Conservation (phyloP, 2,329 filamentous ascomycete species). For the Cadophora malorum region DNA sequence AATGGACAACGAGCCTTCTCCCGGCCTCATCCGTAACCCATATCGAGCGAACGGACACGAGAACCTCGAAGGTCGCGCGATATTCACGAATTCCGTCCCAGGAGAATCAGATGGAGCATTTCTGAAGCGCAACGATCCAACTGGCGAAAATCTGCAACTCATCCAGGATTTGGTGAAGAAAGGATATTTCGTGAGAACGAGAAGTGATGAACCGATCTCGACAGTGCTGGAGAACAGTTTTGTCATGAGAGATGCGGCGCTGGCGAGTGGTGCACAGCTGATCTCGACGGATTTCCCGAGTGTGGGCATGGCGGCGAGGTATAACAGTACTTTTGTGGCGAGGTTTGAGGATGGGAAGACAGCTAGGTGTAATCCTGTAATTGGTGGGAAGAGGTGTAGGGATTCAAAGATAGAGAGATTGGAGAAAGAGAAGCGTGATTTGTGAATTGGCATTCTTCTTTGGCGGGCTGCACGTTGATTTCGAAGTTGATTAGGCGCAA, state of each 20-base stretch:
- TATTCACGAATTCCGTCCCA: conserved; percentile 24
- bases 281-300: conserved; percentile 21
- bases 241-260: conserved; percentile 15
- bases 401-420: not conserved
- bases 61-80: conserved; percentile 14
- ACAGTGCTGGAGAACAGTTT: conserved; percentile 15
- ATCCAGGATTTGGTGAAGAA: conserved; percentile 23
- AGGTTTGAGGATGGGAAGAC: conserved; percentile 20
- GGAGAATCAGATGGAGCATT: conserved; percentile 20
- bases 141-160: conserved; percentile 15
- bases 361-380: conserved; percentile 15
- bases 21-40: conserved; percentile 12
- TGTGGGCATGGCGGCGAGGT: conserved; percentile 20
- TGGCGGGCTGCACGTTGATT: too few species aligned
- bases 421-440: not conserved
- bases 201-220: conserved; percentile 18
- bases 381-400: conserved; percentile 7
- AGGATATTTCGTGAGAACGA: conserved; percentile 23
- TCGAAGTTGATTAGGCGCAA: too few species aligned
- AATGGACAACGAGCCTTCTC: conserved; percentile 20
- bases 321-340: conserved; percentile 22
- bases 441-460: not conserved
- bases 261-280: conserved; percentile 22
- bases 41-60: conserved; percentile 20
- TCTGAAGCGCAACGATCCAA: conserved; percentile 15